A percentile compares a stretch with the other conserved stretches of the same genome.
These are phyloP conservation scores for Cupressus sempervirens DNA, from an alignment of 75 land plant species.

Conservation along the genomic window DNA sequence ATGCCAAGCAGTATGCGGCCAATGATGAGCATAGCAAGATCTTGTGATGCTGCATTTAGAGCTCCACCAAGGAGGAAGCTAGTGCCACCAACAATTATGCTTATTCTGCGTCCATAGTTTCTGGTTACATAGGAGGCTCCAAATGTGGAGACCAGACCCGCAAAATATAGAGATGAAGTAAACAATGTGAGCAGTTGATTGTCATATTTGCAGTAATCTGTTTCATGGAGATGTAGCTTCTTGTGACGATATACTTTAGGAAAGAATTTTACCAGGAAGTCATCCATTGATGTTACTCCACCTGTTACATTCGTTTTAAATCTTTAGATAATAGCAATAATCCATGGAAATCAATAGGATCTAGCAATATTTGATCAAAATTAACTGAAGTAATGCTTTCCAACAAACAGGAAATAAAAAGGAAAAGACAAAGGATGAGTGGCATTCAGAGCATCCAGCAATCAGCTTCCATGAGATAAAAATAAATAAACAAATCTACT, in stretches of 20 bases:
- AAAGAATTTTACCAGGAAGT: conserved; percentile 63
- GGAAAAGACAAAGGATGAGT: neutral
- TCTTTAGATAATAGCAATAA: neutral
- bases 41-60: conserved; percentile 50
- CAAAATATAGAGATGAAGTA: conserved; percentile 74
- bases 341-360: neutral
- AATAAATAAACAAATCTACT: no score
- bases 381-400: neutral
- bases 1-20: conserved; percentile 70
- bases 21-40: conserved; percentile 64
- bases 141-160: conserved; percentile 64
- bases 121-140: conserved; percentile 50
- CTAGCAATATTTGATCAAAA: neutral
- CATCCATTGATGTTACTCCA: conserved; percentile 95
- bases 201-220: conserved; percentile 75
- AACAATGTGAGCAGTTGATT: conserved; percentile 63
- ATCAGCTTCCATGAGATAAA: no score
- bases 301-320: conserved; percentile 34
- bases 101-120: conserved; percentile 41
- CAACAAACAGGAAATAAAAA: neutral
- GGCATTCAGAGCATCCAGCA: no score
- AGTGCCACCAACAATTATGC: conserved; percentile 55
- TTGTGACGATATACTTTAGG: conserved; percentile 46
- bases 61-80: conserved; percentile 62
- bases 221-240: conserved; percentile 50